phyloP scores from a whole-genome alignment of 805 yeast genomes.

The Millerozyma acaciae region DNA sequence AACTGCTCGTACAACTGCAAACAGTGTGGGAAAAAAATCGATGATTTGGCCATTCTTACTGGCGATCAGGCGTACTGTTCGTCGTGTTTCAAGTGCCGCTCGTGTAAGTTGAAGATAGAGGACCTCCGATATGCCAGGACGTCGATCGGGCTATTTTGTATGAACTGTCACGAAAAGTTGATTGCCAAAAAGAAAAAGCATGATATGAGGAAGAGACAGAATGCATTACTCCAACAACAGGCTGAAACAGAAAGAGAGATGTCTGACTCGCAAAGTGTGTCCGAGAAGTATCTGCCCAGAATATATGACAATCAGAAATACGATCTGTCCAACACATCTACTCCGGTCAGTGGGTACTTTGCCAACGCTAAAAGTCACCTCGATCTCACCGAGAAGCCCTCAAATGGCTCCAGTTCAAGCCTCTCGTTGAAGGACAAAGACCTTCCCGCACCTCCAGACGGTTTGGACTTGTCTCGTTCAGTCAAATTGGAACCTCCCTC shows the following conservation, averaged over 20 bases:
- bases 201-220: constrained; percentile 42
- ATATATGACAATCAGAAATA: too few species aligned
- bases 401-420: constrained; percentile 9
- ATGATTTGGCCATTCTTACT: constrained; percentile 88
- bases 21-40: constrained; percentile 80
- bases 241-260: constrained; percentile 5
- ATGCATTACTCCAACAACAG: constrained; percentile 14
- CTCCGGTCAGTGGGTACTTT: neutral
- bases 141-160: constrained; percentile 87
- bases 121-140: constrained; percentile 91
- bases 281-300: too few species aligned
- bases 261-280: neutral
- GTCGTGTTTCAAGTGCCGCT: constrained; percentile 82
- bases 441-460: constrained; percentile 16
- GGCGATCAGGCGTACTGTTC: constrained; percentile 96
- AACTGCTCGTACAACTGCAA: constrained; percentile 90
- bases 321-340: neutral
- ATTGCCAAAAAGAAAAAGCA: constrained; percentile 70
- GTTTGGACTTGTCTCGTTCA: too few species aligned
- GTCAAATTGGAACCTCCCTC: too few species aligned
- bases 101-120: constrained; percentile 80
- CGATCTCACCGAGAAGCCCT: neutral
- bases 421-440: constrained; percentile 10
- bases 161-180: constrained; percentile 83
- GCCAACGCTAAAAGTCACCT: neutral